Conservation (phyloP, 306 rosid species). For the cucumber (Cucumis sativus) region Cucumber_9930_V3 NC_026658.2:4336001-4336500, state of each 20-base stretch:
- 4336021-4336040: neutral
- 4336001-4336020: too few species aligned
- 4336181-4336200: neutral
- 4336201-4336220: neutral
- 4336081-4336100: neutral
- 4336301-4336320: neutral
- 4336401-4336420: neutral
- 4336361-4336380: conserved; percentile 1
- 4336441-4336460: neutral
- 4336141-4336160: neutral
- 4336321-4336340: neutral
- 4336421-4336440: neutral
- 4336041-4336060: neutral
- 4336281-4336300: conserved; percentile 10
- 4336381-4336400: neutral
- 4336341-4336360: neutral
- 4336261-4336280: neutral
- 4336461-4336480: neutral
- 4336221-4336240: neutral
- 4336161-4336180: neutral
- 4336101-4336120: neutral
- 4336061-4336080: neutral
- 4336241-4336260: neutral
- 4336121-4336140: neutral
- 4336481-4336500: neutral